Percentiles rank a stretch among this genome's conserved stretches.
phyloP scores from a whole-genome alignment of 257 asterid species.

The Fraxinus cuspidata region DNA sequence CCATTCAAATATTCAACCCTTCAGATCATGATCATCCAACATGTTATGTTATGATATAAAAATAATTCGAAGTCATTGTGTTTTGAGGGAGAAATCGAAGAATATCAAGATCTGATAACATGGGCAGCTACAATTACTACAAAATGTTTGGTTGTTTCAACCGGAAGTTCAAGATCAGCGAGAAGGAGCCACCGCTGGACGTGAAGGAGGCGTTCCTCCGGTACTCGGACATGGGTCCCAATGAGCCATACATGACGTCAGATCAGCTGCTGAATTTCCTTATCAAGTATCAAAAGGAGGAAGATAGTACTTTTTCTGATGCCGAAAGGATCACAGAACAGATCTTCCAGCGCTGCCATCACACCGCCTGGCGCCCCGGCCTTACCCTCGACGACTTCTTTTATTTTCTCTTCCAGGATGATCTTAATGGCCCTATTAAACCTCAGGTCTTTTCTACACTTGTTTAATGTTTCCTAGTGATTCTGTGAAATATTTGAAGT shows the following conservation, averaged over 20 bases:
- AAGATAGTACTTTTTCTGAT: constrained; percentile 45
- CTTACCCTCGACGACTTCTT: constrained; percentile 78
- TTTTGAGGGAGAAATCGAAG: background rate
- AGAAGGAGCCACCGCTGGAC: constrained; percentile 88
- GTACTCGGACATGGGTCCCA: constrained; percentile 49
- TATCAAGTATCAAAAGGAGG: constrained; percentile 68
- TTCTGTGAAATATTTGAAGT: background rate
- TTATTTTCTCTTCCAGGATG: constrained; percentile 69
- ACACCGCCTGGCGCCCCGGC: constrained; percentile 40
- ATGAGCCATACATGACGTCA: constrained; percentile 48
- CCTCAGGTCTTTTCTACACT: constrained; percentile 45
- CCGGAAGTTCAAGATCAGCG: constrained; percentile 89
- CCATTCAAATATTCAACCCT: background rate
- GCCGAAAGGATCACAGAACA: constrained; percentile 60
- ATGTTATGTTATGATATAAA: background rate
- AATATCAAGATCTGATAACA: constrained; percentile 25
- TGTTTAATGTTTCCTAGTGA: background rate
- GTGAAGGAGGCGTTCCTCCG: constrained; percentile 62
- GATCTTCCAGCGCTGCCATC: constrained; percentile 56
- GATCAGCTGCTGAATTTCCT: constrained; percentile 66
- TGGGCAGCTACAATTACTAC: constrained; percentile 93
- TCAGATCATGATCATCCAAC: background rate
- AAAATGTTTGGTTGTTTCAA: constrained; percentile 88
- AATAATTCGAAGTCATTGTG: constrained; percentile 7
- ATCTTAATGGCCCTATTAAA: constrained; percentile 80